Evolutionary conservation across 192 early-diverging fungal species (phyloP), one percentile per base, ranked within the genome.

Genomic region (Oehlia diaphana): DNA sequence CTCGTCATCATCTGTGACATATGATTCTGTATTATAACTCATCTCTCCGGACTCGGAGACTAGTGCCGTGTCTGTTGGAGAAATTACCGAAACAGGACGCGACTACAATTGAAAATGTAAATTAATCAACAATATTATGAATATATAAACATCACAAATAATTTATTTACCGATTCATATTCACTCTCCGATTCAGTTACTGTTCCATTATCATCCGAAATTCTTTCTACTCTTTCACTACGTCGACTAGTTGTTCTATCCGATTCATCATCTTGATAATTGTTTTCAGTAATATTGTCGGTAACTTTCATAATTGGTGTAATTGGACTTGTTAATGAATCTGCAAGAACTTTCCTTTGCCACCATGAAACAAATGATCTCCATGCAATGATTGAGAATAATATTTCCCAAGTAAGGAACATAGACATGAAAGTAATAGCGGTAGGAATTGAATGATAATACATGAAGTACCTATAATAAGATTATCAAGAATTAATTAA

Each of bases 331-430:
- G n/a, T 47, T 9, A 31, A 26, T 12, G 3, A 1, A 3, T 13
- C 28, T 12, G 7, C 3, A 21, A 26, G 23, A 13, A 39, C n/a
- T 63, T 63, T 63, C 12, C 58, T 75, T 63, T 65, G 42, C 68
- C 67, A 84, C 82, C 81, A 83, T 21, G 80, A 72, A n/a, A 82
- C 81, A 26, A 86, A 69, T 14, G 79, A 75, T 49, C 80, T 81
- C 88, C 88, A 89, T n/a, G 88, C 84, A 39, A 88, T 64, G 16
- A 85, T 37, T 4, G 87, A 85, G 68, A 86, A 88, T 47, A 88
- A 80, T 37, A 88, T 80, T 63, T 89, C 88, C 76, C 86, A 85
- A 26, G 81, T 81, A 37, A 87, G 78, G 53, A 89, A 89, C 9
- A 87, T 50, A 0, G 72, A 31, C 37, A 84, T 87, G 53, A 88